Evolutionary conservation across 2,329 filamentous ascomycete genomes (phyloP), one percentile per base, ranked within the genome.

Genomic region (Colletotrichum brevisporum): DNA sequence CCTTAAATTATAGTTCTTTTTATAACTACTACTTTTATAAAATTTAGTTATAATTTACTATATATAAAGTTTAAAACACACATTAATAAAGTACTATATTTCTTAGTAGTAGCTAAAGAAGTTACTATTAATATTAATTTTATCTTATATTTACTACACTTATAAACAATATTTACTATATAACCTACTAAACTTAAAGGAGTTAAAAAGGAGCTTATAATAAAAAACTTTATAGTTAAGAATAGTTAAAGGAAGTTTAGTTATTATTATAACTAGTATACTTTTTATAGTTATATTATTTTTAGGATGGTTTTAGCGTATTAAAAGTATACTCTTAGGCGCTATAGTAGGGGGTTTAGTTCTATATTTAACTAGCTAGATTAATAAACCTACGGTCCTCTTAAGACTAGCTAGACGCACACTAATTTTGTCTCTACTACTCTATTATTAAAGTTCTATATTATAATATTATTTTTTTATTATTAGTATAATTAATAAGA

Each of bases 401-500:
- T 24, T 24, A 24, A 24, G 4, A 24, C 21, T 24, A 24, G 21
- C 4, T 24, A 24, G 4, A 24, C 4, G 4, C 2, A 24, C 4
- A 24, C 21, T 24, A 24, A 24, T 24, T 3, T 24, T 24, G 4
- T 24, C 4, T 24, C 4, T 24, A 24, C 4, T 24, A 24, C 21
- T 24, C 2, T 24, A 24, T 3, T 24, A 24, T 24, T 3, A 2
- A 2, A 26, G 15, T 50, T 50, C 5, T n/a, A 10, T 50, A 50
- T 18, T 43, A 60, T 16, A 27, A 52, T 31, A 24, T 43, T 55
- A 55, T 57, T 51, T 39, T 21, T 43, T 24, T 58, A 41, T 52
- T 56, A 57, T 27, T 18, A 27, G 27, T 50, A 60, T 60, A 48
- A 27, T 48, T n/a, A 36, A 16, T 50, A 31, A 57, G 58, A 57